Evolutionary conservation across 805 yeast genomes (phyloP), one percentile per base, ranked within the genome.

Genomic region (Blastobotrys mokoenaii): DNA sequence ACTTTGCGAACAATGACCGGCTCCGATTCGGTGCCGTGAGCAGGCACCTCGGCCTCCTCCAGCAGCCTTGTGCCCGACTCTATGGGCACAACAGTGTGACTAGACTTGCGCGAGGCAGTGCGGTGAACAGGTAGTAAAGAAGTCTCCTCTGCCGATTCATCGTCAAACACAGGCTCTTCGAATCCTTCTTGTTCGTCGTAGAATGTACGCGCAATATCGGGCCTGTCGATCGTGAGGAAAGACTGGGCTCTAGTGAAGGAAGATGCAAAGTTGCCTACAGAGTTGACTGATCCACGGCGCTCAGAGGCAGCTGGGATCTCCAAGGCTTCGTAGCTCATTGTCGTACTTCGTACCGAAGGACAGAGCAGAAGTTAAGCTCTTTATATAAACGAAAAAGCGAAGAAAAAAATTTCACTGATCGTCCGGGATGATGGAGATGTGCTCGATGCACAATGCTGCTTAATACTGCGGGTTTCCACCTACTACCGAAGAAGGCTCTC

Each of bases 191-290:
- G 46, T 25, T 47, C 51, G 22, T 37, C 41, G 51, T 74, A 84
- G 0, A 88, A 80, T 52, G 94, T 66, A 27, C 73, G 66, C 11
- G 59, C 44, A 18, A 43, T 36, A 32, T 48, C 46, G 30, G 74
- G 69, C 1, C 72, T 65, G 45, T 74, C 80, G 46, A 76, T 69
- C 6, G 78, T 74, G 54, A 71, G 76, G 52, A 83, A 77, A 2
- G 87, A 77, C 60, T 84, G 90, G 1, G 95, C 93, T 59, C 96
- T 73, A 34, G 79, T 74, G 57, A 73, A 78, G 0, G 95, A 85
- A 11, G 84, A 77, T 1, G 94, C 94, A 64, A 86, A 86, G 45
- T 84, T 78, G 47, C 81, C 79, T 36, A 86, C 60, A 1, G 93
- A 82, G 63, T 83, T 83, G 30, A 43, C 27, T 8, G 27, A 20